Evolutionary conservation across 1,284 basidiomycete genomes (phyloP).

Genomic region (Pseudozyma thailandica): DNA sequence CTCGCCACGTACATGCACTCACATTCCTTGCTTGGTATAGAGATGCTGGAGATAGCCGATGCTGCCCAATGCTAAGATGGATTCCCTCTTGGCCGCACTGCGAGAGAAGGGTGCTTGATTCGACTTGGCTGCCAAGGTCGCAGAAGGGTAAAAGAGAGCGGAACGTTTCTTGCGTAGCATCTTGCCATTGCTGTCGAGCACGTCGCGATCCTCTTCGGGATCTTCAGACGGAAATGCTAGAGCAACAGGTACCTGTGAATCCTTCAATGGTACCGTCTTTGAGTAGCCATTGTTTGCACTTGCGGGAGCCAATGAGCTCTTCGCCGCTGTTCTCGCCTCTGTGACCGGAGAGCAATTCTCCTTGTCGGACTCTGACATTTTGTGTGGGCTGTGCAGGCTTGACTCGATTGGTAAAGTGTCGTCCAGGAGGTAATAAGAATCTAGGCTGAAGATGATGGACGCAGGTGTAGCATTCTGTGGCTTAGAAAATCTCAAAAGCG

Average conservation of each 20-base stretch:
- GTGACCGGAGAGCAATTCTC: constrained; percentile 13
- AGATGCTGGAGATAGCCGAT: constrained; percentile 59
- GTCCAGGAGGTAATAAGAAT: too few species aligned
- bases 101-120: constrained; percentile 57
- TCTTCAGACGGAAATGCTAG: constrained; percentile 31
- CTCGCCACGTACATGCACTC: not conserved
- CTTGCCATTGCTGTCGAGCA: constrained; percentile 34
- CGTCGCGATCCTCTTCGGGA: constrained; percentile 31
- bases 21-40: constrained; percentile 56
- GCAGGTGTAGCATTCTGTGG: too few species aligned
- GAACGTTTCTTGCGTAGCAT: constrained; percentile 28
- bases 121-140: constrained; percentile 34
- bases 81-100: constrained; percentile 57
- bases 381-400: too few species aligned
- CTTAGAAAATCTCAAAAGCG: too few species aligned
- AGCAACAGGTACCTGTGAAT: not conserved
- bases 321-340: not conserved
- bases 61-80: constrained; percentile 52
- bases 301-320: not conserved
- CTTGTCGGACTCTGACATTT: constrained; percentile 27
- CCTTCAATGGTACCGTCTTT: not conserved
- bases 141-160: constrained; percentile 48
- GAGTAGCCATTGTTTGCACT: not conserved
- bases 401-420: too few species aligned
- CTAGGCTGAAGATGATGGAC: too few species aligned